Percentiles rank a stretch among this genome's conserved stretches.
These are phyloP conservation scores for Eragrostis curvula DNA, from an alignment of 176 grass and related monocot genomes.

Conservation along the genomic window DNA sequence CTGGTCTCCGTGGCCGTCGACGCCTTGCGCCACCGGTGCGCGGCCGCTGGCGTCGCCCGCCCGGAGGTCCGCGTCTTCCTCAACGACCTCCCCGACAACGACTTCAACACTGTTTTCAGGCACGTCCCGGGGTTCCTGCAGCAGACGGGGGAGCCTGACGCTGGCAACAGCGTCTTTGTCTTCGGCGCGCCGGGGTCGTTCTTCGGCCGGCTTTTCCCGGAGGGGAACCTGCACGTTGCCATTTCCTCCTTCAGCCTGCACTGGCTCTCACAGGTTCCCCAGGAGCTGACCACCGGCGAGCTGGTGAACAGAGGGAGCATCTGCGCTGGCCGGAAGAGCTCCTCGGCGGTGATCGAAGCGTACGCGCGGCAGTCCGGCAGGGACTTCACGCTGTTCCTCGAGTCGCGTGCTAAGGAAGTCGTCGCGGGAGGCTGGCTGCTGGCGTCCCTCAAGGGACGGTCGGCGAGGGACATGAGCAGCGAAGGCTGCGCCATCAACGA, in stretches of 20 bases:
- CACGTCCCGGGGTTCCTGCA: slow-evolving; percentile 15
- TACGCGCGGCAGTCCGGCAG: slow-evolving; percentile 16
- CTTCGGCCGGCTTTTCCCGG: slow-evolving; percentile 40
- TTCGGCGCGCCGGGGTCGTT: slow-evolving; percentile 48
- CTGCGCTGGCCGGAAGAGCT: slow-evolving; percentile 9
- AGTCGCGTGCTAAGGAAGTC: background rate
- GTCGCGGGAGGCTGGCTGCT: background rate
- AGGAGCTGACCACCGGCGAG: background rate
- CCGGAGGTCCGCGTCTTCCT: slow-evolving; percentile 45
- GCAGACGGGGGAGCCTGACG: background rate
- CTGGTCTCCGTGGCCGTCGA: slow-evolving; percentile 23
- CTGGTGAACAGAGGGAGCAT: slow-evolving; percentile 2
- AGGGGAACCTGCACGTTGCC: slow-evolving; percentile 38
- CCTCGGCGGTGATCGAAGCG: background rate
- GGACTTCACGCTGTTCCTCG: background rate
- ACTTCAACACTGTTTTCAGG: slow-evolving; percentile 57
- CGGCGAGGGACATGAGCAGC: background rate
- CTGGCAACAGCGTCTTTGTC: slow-evolving; percentile 2
- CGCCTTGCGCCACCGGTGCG: slow-evolving; percentile 9
- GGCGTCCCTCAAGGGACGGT: background rate
- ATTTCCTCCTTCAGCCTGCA: slow-evolving; percentile 53
- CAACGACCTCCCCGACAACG: slow-evolving; percentile 53
- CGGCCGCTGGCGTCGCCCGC: background rate
- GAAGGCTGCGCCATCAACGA: background rate
- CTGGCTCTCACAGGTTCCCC: slow-evolving; percentile 48